These are phyloP conservation scores for Dactylellina parvicollis DNA, from an alignment of 2,329 filamentous ascomycete genomes.

Conservation along the genomic window DNA sequence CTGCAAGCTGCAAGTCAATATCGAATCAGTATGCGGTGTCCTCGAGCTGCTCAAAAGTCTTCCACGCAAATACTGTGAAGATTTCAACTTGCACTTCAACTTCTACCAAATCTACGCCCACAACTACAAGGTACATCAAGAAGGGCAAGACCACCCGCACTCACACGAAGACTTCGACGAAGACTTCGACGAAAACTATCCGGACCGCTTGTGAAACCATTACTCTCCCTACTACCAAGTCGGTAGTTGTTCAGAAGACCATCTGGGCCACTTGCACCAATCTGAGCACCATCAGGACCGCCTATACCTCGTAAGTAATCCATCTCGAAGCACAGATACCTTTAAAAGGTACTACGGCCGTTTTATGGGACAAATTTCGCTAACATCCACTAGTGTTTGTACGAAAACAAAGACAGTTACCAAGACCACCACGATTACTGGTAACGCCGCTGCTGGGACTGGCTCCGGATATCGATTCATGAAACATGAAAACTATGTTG, in stretches of 20 bases:
- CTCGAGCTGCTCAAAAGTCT: constrained; percentile 4
- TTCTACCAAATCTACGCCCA: background rate
- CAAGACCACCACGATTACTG: too few relatives aligned
- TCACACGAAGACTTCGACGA: background rate
- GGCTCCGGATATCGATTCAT: too few relatives aligned
- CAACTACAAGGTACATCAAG: constrained; percentile 5
- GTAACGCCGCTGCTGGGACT: too few relatives aligned
- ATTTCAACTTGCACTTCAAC: constrained; percentile 1
- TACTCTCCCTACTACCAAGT: background rate
- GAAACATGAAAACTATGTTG: too few relatives aligned
- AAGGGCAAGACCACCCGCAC: constrained; percentile 6
- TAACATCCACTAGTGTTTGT: too few relatives aligned
- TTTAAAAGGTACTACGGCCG: too few relatives aligned
- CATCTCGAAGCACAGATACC: too few relatives aligned
- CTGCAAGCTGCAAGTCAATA: constrained; percentile 5
- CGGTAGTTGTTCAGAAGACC: background rate
- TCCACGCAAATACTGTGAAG: background rate
- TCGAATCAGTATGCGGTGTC: background rate
- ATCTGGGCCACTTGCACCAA: background rate
- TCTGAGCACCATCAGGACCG: background rate
- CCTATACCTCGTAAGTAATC: background rate
- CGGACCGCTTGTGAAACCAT: background rate
- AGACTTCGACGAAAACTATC: background rate
- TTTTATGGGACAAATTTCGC: too few relatives aligned
- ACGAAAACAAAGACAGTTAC: too few relatives aligned